Base-by-base conservation (phyloP, 2,329 filamentous ascomycete genomes). In the Talaromyces albobiverticillius region DNA sequence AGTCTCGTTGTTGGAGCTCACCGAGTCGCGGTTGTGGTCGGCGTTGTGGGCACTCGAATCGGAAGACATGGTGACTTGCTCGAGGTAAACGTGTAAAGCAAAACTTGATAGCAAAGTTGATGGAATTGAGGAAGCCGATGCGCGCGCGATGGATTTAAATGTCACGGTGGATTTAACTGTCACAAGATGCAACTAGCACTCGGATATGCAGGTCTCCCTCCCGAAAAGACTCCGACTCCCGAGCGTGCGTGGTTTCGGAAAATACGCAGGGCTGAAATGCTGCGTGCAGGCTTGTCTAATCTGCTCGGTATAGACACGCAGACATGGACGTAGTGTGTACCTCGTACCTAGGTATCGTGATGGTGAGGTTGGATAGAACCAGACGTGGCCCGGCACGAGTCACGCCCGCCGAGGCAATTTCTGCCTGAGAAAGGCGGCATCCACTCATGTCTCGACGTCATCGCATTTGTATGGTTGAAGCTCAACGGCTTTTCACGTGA, bases 1-100 rank as follows among this genome's bases (percentile, higher is more conserved):
- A 11, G 60, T 61, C 11, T 57, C 62, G 26, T 63, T 68, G 38
- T 42, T 52, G 14, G 54, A 55, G 48, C 51, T 53, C 22, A 55
- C 47, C 14, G 53, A 55, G 23, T 55, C 53, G 26, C 48, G 53
- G 38, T 36, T 40, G 32, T 51, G 53, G 25, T 55, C 53, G 43
- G 26, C 23, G 41, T 50, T 55, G 34, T 49, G 51, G 46, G n/a
- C n/a, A n/a, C 46, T 47, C 23, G 53, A 45, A 14, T 55, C 53
- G 41, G 53, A 46, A 8, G 48, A 55, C 53, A 55, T 20, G 31
- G 26, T 10, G 26, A 29, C 26, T 29, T 29, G 26, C 26, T 29
- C 26, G 26, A 29, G 26, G 10, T 10, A 38, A 9, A 6, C 18
- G 4, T 38, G n/a, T 16, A 3, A 18, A 38, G 7, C 2, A 14